Percentiles rank a stretch among this genome's conserved stretches.
These are phyloP conservation scores for Termitomyces bulborhizus DNA, from an alignment of 768 basidiomycete species.

Conservation along the genomic window DNA sequence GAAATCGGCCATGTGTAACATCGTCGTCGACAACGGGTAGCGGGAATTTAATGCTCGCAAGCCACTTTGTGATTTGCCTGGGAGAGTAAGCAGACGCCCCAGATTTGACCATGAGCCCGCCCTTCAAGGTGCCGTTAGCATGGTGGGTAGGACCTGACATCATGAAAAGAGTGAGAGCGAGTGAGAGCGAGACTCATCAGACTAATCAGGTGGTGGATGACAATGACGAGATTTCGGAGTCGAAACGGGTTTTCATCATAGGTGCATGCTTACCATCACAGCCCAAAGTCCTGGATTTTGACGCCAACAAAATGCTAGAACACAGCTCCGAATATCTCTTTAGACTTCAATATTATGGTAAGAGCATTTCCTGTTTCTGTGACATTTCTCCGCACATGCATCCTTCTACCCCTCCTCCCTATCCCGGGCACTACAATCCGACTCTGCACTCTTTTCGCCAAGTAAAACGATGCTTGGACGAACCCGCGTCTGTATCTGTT, in stretches of 20 bases:
- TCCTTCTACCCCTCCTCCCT: not conserved
- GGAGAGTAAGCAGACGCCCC: slow-evolving; percentile 3
- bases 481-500: not conserved
- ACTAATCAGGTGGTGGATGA: too few relatives aligned
- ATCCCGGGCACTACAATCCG: not conserved
- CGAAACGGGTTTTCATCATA: too few relatives aligned
- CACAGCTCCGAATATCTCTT: too few relatives aligned
- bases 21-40: slow-evolving; percentile 7
- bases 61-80: slow-evolving; percentile 3
- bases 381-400: not conserved
- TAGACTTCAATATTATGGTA: too few relatives aligned
- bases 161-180: not conserved
- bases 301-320: too few relatives aligned
- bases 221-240: too few relatives aligned
- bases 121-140: slow-evolving; percentile 1
- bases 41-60: slow-evolving; percentile 5
- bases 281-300: too few relatives aligned
- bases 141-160: not conserved
- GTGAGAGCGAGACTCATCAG: too few relatives aligned
- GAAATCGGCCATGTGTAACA: slow-evolving; percentile 7
- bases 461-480: not conserved
- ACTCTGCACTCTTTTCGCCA: not conserved
- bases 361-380: too few relatives aligned
- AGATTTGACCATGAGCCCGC: not conserved
- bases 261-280: too few relatives aligned